Percentiles rank a stretch among this genome's conserved stretches.
phyloP scores from a whole-genome alignment of 2,329 filamentous ascomycete genomes.

The Epichloe elymi region DNA sequence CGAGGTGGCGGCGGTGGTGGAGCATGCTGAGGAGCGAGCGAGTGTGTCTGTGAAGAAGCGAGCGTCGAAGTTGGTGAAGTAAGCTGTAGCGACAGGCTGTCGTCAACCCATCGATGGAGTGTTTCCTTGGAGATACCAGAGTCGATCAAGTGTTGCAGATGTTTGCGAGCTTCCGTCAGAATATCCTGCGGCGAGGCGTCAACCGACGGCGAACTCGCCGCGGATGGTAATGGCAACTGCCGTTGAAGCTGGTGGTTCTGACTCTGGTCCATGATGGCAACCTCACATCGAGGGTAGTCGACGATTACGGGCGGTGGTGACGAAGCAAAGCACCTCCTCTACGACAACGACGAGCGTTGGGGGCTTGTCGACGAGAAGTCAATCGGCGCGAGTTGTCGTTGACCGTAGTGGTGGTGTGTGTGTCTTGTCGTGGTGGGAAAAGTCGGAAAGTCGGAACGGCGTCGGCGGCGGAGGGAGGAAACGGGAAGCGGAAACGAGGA shows the following conservation, averaged over 20 bases:
- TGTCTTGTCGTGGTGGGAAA: conserved; percentile 2
- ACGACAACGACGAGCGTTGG: conserved; percentile 6
- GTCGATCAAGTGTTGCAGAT: conserved; percentile 32
- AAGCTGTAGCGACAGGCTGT: conserved; percentile 22
- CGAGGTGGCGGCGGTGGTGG: conserved; percentile 19
- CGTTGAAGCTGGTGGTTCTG: conserved; percentile 16
- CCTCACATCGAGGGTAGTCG: conserved; percentile 15
- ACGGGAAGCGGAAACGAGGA: conserved; percentile 9
- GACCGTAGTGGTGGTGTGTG: conserved; percentile 1
- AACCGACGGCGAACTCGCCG: conserved; percentile 11
- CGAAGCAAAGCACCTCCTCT: conserved; percentile 3
- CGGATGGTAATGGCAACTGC: conserved; percentile 10
- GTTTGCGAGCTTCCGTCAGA: conserved; percentile 31
- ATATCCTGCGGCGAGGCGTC: conserved; percentile 29
- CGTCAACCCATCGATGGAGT: conserved; percentile 28
- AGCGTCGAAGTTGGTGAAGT: conserved; percentile 9
- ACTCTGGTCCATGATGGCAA: conserved; percentile 19
- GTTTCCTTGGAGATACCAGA: conserved; percentile 30
- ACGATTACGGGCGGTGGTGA: conserved; percentile 8
- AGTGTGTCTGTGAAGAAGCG: conserved; percentile 8
- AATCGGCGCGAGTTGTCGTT: conserved; percentile 5
- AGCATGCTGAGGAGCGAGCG: conserved; percentile 12
- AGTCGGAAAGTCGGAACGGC: conserved; percentile 4
- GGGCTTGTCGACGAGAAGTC: background rate
- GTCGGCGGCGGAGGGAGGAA: conserved; percentile 1